These are phyloP conservation scores for Euclidium syriacum DNA, from an alignment of 345 rosid genomes.

Conservation along the genomic window DNA sequence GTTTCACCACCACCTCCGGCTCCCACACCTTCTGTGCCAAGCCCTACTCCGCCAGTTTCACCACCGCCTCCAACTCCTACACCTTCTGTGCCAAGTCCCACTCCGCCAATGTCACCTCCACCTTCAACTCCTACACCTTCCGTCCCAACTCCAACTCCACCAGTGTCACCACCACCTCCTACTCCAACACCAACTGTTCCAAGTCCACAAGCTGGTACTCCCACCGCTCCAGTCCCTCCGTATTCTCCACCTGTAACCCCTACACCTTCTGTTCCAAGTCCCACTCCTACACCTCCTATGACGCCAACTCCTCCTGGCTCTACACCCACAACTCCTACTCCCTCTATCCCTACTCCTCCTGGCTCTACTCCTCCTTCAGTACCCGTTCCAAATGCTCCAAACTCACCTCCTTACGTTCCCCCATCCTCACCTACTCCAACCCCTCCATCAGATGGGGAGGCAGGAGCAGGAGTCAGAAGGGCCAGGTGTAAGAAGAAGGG, in stretches of 20 bases:
- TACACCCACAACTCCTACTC: not conserved
- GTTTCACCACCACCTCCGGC: constrained; percentile 8
- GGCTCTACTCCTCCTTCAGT: not conserved
- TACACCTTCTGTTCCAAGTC: constrained; percentile 2
- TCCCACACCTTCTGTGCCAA: not conserved
- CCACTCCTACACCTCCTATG: constrained; percentile 15
- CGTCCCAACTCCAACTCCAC: not conserved
- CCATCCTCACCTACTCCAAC: not conserved
- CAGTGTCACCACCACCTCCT: constrained; percentile 6
- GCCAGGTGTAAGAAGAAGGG: constrained; percentile 36
- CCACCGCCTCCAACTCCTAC: not conserved
- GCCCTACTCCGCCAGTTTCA: constrained; percentile 3
- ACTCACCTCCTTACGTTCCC: constrained; percentile 21
- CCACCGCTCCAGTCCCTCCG: constrained; percentile 18
- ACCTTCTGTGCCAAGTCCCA: not conserved
- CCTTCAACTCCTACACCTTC: not conserved
- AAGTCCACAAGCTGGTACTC: constrained; percentile 10
- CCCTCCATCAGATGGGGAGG: constrained; percentile 12
- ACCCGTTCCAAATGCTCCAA: not conserved
- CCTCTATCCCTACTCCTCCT: constrained; percentile 6
- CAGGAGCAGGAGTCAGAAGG: constrained; percentile 24
- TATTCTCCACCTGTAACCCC: not conserved
- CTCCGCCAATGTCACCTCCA: not conserved
- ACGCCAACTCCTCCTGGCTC: constrained; percentile 9
- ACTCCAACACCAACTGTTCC: not conserved